A percentile compares a stretch with the other conserved stretches of the same genome.
Conservation (phyloP, 192 early-diverging fungal species). For the Entophlyctis luteolus region DNA sequence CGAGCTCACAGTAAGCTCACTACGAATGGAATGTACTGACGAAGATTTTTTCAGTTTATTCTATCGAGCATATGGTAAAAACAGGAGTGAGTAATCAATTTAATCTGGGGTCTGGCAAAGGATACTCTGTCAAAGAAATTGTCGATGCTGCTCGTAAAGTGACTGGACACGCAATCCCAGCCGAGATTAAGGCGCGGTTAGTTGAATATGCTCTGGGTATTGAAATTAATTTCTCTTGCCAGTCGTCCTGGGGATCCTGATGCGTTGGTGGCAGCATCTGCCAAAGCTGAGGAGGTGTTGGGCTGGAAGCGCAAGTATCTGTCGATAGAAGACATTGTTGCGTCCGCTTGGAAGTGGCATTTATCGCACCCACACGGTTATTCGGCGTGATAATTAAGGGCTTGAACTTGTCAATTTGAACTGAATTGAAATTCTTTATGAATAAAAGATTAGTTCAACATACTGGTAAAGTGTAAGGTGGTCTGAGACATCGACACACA, state of each 20-base stretch:
- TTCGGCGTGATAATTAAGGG: no score
- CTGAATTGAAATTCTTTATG: no score
- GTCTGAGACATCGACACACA: no score
- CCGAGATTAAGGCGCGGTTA: conserved; percentile 52
- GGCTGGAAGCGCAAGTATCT: conserved; percentile 51
- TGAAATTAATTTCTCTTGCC: neutral
- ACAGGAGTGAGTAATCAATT: conserved; percentile 68
- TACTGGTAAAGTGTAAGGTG: no score
- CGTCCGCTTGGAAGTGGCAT: conserved; percentile 54
- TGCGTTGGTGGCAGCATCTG: conserved; percentile 46
- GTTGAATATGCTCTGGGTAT: neutral
- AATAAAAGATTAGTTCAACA: no score
- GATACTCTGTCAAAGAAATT: conserved; percentile 89
- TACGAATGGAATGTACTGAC: conserved; percentile 4
- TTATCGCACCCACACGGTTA: conserved; percentile 40
- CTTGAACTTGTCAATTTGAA: no score
- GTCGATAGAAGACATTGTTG: conserved; percentile 46
- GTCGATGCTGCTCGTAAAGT: conserved; percentile 77
- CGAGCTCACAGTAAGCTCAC: conserved; percentile 71
- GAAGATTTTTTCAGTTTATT: conserved; percentile 27
- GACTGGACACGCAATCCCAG: conserved; percentile 76
- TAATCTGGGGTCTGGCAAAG: conserved; percentile 88
- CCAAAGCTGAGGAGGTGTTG: conserved; percentile 48
- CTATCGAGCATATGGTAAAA: conserved; percentile 69
- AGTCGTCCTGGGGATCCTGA: conserved; percentile 57